A percentile compares a stretch with the other conserved stretches of the same genome.
phyloP scores from a whole-genome alignment of 164 flowering plant species.

The Macadamia tetraphylla region DNA sequence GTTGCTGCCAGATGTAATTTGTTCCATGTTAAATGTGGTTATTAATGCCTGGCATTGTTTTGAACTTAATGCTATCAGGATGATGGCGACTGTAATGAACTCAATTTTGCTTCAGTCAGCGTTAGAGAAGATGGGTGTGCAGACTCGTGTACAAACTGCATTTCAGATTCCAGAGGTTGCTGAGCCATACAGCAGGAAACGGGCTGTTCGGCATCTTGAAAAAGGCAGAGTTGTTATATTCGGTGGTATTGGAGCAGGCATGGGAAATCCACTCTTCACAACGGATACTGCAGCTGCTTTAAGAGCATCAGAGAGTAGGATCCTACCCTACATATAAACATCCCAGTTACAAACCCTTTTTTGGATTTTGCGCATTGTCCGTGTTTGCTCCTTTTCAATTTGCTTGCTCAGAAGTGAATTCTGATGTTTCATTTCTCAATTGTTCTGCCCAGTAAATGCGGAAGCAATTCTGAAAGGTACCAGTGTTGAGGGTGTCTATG shows the following conservation, averaged over 20 bases:
- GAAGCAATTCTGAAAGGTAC: constrained; percentile 85
- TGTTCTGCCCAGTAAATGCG: constrained; percentile 57
- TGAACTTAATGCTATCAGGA: constrained; percentile 36
- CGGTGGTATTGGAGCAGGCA: constrained; percentile 88
- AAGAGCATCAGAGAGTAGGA: constrained; percentile 87
- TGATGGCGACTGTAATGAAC: constrained; percentile 98
- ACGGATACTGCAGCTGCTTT: constrained; percentile 92
- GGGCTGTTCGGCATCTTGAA: constrained; percentile 88
- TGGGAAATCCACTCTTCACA: constrained; percentile 83
- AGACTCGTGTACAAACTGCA: constrained; percentile 79
- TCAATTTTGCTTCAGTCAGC: constrained; percentile 85
- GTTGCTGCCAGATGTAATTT: background rate
- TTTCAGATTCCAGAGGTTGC: constrained; percentile 67
- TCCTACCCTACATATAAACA: background rate
- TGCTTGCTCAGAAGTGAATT: background rate
- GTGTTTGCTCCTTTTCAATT: background rate
- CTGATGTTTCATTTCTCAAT: background rate
- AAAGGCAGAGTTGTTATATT: constrained; percentile 94
- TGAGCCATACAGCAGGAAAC: constrained; percentile 77
- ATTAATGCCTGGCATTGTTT: background rate
- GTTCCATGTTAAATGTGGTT: background rate
- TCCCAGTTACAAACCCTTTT: background rate
- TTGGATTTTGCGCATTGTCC: background rate
- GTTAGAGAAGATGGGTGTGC: constrained; percentile 72
- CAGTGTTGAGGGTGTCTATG: constrained; percentile 64